Base-by-base conservation (phyloP, 106 monocot species). In the Vanilla planifolia region DNA sequence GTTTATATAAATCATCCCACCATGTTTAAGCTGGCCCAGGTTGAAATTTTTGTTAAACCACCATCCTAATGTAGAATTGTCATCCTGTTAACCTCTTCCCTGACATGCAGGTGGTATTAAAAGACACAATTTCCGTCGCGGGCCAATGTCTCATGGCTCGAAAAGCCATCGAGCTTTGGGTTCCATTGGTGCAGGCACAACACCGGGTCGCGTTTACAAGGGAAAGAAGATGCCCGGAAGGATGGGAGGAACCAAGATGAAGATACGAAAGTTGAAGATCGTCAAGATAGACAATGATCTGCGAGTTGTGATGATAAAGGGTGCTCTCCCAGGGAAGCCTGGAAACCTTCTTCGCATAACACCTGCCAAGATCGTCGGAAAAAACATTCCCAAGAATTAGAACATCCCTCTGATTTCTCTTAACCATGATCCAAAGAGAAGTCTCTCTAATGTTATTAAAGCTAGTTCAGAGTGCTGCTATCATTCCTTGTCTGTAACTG, bases 211-310 rank as follows among this genome's bases (percentile, higher is more conserved):
- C 30, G 95, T 96, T 1, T 96, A 96, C 77, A 87, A 91, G 70
- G 96, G 96, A 14, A 96, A 96, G 32, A 96, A 96, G 69, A 96
- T 96, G 96, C 86, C 96, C 2, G 96, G 96, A 14, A 78, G 90
- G 71, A 79, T 90, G 90, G 90, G 96, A 56, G 86, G 89, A 66
- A 80, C 73, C 44, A 95, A 95, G 59, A 95, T 73, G 6, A 95
- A 95, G 48, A 84, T 95, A 55, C 34, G 95, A 25, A 95, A 95
- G 79, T 46, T 96, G 66, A 80, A 80, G 63, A 71, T 96, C 36
- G 81, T 96, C 21, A 96, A 96, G 74, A 77, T 96, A 17, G 96
- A 96, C 66, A 79, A 32, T 50, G 90, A 96, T 0, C 81, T 96
- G 28, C 71, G 87, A 25, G 87, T 75, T 22, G 66, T 96, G 21